Percentiles rank a stretch among this genome's conserved stretches.
These are phyloP conservation scores for Ophiocordyceps sinensis DNA, from an alignment of 2,329 filamentous ascomycete genomes.

Conservation along the genomic window DNA sequence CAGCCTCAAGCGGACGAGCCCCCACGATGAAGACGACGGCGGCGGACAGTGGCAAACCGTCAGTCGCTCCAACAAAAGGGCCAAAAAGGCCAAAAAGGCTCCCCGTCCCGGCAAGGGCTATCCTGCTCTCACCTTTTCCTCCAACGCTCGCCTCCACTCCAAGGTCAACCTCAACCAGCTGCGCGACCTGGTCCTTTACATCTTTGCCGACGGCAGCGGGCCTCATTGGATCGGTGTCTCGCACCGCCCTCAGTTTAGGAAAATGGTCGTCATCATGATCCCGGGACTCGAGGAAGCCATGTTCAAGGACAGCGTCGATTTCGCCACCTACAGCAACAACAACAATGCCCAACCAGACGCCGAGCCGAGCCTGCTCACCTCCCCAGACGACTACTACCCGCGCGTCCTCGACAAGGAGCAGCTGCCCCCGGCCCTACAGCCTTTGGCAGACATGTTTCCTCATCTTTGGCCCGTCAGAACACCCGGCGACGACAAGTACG, in stretches of 20 bases:
- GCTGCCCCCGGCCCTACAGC: constrained; percentile 40
- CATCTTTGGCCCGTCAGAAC: constrained; percentile 83
- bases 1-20: constrained; percentile 33
- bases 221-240: constrained; percentile 52
- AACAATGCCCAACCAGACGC: constrained; percentile 19
- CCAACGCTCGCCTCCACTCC: constrained; percentile 41
- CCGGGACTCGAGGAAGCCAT: constrained; percentile 83
- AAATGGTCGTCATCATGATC: constrained; percentile 82
- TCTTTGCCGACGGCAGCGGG: constrained; percentile 49
- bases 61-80: constrained; percentile 38
- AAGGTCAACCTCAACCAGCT: constrained; percentile 49
- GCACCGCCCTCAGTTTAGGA: constrained; percentile 51
- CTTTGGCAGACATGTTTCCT: constrained; percentile 68
- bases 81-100: constrained; percentile 49
- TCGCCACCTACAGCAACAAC: constrained; percentile 21
- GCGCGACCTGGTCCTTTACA: constrained; percentile 49
- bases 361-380: constrained; percentile 17
- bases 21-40: constrained; percentile 25
- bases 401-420: constrained; percentile 33
- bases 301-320: constrained; percentile 53
- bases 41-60: constrained; percentile 40
- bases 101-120: constrained; percentile 43
- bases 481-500: constrained; percentile 70
- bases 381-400: constrained; percentile 47
- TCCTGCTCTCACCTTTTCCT: constrained; percentile 42